A percentile compares a stretch with the other conserved stretches of the same genome.
These are phyloP conservation scores for Rhododendron henanense DNA, from an alignment of 148 eudicot genomes.

Conservation along the genomic window DNA sequence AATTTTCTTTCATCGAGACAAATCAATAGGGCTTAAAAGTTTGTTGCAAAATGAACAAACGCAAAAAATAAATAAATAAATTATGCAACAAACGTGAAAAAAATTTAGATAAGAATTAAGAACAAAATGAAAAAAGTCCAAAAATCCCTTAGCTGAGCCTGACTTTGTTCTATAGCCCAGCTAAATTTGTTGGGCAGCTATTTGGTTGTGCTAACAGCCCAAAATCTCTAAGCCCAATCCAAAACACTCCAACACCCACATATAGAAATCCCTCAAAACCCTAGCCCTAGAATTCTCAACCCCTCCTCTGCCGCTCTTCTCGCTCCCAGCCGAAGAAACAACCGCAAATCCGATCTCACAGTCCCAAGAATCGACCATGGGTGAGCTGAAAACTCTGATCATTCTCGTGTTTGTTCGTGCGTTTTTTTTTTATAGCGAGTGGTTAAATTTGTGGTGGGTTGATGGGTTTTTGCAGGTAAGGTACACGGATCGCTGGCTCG, in stretches of 20 bases:
- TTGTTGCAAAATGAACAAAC: too few relatives aligned
- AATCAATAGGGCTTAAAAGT: too few relatives aligned
- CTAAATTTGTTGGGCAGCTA: too few relatives aligned
- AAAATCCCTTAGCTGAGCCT: too few relatives aligned
- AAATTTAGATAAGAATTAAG: too few relatives aligned
- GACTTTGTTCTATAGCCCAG: too few relatives aligned
- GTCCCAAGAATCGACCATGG: not conserved
- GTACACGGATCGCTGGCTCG: slow-evolving; percentile 96
- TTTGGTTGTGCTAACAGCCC: too few relatives aligned
- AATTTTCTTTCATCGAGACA: too few relatives aligned
- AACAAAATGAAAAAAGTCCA: too few relatives aligned
- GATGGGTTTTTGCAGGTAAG: slow-evolving; percentile 46
- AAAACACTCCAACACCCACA: not conserved
- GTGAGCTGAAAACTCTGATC: not conserved
- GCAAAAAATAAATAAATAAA: too few relatives aligned
- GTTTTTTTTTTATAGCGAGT: not conserved
- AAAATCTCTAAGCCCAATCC: not conserved
- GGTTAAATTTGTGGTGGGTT: too few relatives aligned
- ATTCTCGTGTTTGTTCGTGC: not conserved
- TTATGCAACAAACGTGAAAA: too few relatives aligned
- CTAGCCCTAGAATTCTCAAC: not conserved
- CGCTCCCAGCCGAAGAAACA: not conserved
- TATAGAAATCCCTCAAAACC: not conserved
- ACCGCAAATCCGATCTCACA: not conserved
- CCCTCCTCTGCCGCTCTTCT: not conserved